phyloP scores from a whole-genome alignment of 495 filamentous ascomycete genomes.

The Penicillium riverlandense region DNA sequence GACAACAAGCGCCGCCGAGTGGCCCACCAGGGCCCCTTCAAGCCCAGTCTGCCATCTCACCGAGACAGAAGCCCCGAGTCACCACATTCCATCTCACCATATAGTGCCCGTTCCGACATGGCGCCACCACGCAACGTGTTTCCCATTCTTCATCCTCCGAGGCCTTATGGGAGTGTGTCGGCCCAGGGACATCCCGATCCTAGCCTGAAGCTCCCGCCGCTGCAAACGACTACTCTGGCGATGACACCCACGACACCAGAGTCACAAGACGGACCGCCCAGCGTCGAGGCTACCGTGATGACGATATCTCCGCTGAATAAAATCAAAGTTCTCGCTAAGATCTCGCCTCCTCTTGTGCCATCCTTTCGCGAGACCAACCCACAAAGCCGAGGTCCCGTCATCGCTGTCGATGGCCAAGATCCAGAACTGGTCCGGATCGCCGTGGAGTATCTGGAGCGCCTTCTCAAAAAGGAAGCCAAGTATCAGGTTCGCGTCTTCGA shows the following conservation, averaged over 20 bases:
- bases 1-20: conserved; percentile 54
- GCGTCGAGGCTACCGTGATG: conserved; percentile 65
- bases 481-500: conserved; percentile 47
- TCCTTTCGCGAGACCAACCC: conserved; percentile 30
- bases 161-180: conserved; percentile 17
- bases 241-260: conserved; percentile 25
- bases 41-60: conserved; percentile 13
- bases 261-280: conserved; percentile 22
- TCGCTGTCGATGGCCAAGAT: conserved; percentile 75
- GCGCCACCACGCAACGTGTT: conserved; percentile 21
- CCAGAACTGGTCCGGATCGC: conserved; percentile 44
- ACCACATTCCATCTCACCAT: conserved; percentile 25
- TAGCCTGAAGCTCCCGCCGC: conserved; percentile 51
- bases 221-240: conserved; percentile 15
- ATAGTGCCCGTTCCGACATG: conserved; percentile 23
- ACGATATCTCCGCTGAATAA: conserved; percentile 64
- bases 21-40: conserved; percentile 14
- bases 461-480: conserved; percentile 48
- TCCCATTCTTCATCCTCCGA: conserved; percentile 32
- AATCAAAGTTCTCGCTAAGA: conserved; percentile 58
- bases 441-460: conserved; percentile 52
- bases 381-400: conserved; percentile 61
- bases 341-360: conserved; percentile 56
- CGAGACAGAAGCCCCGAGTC: conserved; percentile 30
- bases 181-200: conserved; percentile 26